A percentile compares a stretch with the other conserved stretches of the same genome.
Evolutionary conservation across 441 rosid genomes (phyloP).

Genomic region (Adansonia madagascariensis): DNA sequence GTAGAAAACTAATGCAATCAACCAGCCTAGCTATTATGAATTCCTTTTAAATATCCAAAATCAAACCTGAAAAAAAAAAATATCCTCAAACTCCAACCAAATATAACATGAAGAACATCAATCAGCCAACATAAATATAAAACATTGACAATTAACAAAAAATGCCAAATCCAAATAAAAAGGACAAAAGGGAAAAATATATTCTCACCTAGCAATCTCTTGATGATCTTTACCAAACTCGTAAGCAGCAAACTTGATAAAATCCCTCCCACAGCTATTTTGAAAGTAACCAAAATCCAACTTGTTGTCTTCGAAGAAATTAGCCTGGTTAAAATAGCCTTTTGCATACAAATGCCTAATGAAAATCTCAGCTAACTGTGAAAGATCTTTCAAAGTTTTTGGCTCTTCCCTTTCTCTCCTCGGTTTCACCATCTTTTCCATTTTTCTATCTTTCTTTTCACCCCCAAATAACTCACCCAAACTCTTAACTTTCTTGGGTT

Average conservation of each 20-base stretch:
- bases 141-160: neutral
- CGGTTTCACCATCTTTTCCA: neutral
- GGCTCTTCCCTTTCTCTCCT: slow-evolving; percentile 25
- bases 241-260: slow-evolving; percentile 55
- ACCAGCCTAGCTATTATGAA: neutral
- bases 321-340: slow-evolving; percentile 69
- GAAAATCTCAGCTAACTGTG: slow-evolving; percentile 53
- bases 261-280: slow-evolving; percentile 56
- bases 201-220: slow-evolving; percentile 71
- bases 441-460: neutral
- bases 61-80: neutral
- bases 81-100: neutral
- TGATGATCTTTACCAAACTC: slow-evolving; percentile 67
- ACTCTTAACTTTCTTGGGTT: slow-evolving; percentile 25
- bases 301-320: slow-evolving; percentile 46
- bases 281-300: slow-evolving; percentile 56
- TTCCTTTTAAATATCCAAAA: neutral
- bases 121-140: slow-evolving; percentile 9
- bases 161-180: slow-evolving; percentile 6
- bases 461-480: slow-evolving; percentile 36
- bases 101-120: slow-evolving; percentile 8
- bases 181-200: neutral
- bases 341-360: slow-evolving; percentile 51
- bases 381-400: slow-evolving; percentile 52
- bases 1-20: neutral